Conservation (phyloP, 768 basidiomycete genomes). For the Artomyces pyxidatus region DNA sequence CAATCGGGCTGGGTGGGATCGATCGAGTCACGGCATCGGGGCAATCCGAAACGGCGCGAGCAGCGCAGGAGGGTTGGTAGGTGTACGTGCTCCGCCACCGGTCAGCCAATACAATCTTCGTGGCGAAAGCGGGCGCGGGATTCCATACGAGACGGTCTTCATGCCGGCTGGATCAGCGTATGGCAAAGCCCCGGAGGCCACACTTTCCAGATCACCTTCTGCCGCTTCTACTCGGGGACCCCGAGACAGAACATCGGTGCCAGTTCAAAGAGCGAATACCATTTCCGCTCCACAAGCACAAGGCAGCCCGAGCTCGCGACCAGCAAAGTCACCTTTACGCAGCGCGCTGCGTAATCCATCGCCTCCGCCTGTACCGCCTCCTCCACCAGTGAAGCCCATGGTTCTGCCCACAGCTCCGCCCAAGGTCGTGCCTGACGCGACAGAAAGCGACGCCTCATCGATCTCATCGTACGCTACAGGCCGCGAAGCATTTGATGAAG, state of each 20-base stretch:
- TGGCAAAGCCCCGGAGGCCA: neutral
- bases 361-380: constrained; percentile 8
- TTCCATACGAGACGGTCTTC: constrained; percentile 8
- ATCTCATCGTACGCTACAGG: constrained; percentile 63
- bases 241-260: neutral
- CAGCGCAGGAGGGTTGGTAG: constrained; percentile 1
- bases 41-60: neutral
- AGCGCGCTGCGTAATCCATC: constrained; percentile 48
- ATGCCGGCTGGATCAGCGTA: neutral
- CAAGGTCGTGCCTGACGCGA: constrained; percentile 1
- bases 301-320: constrained; percentile 14
- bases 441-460: constrained; percentile 22
- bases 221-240: neutral
- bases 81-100: constrained; percentile 10
- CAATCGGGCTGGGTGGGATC: constrained; percentile 25
- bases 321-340: constrained; percentile 43
- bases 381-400: constrained; percentile 3
- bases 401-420: constrained; percentile 9
- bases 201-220: neutral
- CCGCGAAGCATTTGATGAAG: constrained; percentile 41
- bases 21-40: neutral
- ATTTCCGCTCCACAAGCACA: neutral
- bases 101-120: constrained; percentile 11
- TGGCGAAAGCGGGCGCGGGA: constrained; percentile 9
- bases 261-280: neutral